A percentile compares a stretch with the other conserved stretches of the same genome.
Conservation (phyloP, 2,329 filamentous ascomycete species). For the Fusarium begoniae region DNA sequence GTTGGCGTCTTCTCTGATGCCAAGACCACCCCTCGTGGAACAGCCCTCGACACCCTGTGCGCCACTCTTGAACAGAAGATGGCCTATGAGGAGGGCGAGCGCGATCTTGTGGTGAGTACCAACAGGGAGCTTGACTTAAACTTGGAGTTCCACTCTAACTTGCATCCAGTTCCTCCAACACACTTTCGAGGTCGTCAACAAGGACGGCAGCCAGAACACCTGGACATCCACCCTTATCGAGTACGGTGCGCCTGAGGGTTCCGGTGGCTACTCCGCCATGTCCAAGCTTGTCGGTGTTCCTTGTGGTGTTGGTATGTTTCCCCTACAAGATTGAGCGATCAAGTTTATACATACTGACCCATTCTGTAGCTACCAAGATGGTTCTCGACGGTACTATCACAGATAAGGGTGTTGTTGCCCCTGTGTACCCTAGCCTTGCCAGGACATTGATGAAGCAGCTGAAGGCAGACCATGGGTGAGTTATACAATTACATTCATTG, state of each 20-base stretch:
- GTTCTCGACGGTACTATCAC: conserved; percentile 79
- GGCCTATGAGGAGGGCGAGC: conserved; percentile 75
- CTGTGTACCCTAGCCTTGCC: conserved; percentile 77
- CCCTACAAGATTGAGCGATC: not conserved
- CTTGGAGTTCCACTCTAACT: not conserved
- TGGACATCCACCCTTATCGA: conserved; percentile 83
- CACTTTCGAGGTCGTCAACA: conserved; percentile 63
- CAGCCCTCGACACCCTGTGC: conserved; percentile 76
- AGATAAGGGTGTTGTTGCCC: conserved; percentile 79
- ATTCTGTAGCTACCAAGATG: conserved; percentile 68
- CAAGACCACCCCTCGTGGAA: conserved; percentile 67
- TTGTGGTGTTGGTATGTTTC: conserved; percentile 48
- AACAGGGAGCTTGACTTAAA: not conserved
- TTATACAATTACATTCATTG: not conserved
- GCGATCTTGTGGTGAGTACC: conserved; percentile 60
- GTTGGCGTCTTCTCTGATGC: conserved; percentile 52
- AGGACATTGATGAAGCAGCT: conserved; percentile 80
- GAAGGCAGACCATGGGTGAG: conserved; percentile 74
- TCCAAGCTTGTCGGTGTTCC: conserved; percentile 82
- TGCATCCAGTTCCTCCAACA: conserved; percentile 59
- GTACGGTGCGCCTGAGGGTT: conserved; percentile 80
- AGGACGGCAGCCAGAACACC: conserved; percentile 79
- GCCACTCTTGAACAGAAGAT: conserved; percentile 69
- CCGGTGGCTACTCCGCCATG: conserved; percentile 84
- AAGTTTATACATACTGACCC: not conserved